phyloP scores from a whole-genome alignment of 371 early-diverging fungal genomes.

The Mortierella sp. region DNA sequence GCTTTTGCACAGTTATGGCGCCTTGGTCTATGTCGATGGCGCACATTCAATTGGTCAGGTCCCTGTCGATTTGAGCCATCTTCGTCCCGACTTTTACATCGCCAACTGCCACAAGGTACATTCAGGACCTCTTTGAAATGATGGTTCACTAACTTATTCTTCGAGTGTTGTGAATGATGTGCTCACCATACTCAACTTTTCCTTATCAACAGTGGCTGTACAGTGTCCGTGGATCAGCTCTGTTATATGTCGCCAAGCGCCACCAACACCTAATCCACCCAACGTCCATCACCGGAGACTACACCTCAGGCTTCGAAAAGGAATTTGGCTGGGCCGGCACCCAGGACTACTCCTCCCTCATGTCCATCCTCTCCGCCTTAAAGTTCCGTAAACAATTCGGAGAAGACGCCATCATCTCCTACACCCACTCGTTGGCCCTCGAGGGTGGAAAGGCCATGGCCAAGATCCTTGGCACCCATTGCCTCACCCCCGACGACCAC shows the following conservation, averaged over 20 bases:
- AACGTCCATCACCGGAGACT: constrained; percentile 62
- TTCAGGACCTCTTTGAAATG: neutral
- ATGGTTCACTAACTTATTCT: neutral
- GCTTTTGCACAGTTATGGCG: constrained; percentile 63
- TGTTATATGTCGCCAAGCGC: constrained; percentile 68
- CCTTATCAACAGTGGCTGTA: constrained; percentile 65
- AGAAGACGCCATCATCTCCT: constrained; percentile 67
- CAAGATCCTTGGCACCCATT: constrained; percentile 70
- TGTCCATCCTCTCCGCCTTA: constrained; percentile 67
- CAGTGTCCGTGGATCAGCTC: constrained; percentile 69
- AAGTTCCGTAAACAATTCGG: constrained; percentile 68
- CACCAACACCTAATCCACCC: constrained; percentile 69
- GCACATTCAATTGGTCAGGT: constrained; percentile 82
- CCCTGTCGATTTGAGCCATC: constrained; percentile 64
- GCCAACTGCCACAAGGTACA: constrained; percentile 76
- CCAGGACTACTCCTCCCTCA: constrained; percentile 59
- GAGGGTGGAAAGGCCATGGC: constrained; percentile 71
- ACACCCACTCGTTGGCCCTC: constrained; percentile 69
- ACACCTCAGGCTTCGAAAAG: constrained; percentile 49
- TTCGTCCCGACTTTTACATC: constrained; percentile 76
- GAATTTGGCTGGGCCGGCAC: constrained; percentile 69
- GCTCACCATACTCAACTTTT: neutral
- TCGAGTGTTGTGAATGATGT: neutral
- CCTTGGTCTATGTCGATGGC: constrained; percentile 77
- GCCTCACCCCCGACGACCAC: constrained; percentile 65